Conservation (phyloP, 441 rosid genomes). For the Breynia disticha region DNA sequence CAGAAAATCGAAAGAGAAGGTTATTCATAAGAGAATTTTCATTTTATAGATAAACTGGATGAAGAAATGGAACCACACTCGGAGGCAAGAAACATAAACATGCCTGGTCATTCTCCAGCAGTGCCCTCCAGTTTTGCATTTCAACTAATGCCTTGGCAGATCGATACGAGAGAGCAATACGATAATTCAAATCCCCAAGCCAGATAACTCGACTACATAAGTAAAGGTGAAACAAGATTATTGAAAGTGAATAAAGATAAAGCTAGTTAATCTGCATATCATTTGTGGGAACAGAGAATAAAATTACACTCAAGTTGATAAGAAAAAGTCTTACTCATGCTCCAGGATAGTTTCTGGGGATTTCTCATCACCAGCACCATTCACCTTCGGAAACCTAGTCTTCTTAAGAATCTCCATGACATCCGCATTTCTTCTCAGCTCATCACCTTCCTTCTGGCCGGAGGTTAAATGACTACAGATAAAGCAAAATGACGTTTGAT, state of each 20-base stretch:
- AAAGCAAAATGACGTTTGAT: slow-evolving; percentile 95
- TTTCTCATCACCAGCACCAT: slow-evolving; percentile 49
- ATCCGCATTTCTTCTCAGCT: slow-evolving; percentile 84
- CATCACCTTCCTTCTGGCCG: slow-evolving; percentile 96
- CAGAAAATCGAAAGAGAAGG: slow-evolving; percentile 8
- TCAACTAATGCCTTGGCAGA: slow-evolving; percentile 97
- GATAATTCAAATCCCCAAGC: slow-evolving; percentile 94
- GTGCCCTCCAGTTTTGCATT: slow-evolving; percentile 97
- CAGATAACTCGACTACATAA: slow-evolving; percentile 77
- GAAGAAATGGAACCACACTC: slow-evolving; percentile 1
- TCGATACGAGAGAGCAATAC: slow-evolving; percentile 82
- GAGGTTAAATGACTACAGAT: slow-evolving; percentile 90
- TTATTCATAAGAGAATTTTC: background rate
- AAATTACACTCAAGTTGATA: background rate
- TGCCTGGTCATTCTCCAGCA: slow-evolving; percentile 93
- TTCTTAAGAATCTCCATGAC: slow-evolving; percentile 94
- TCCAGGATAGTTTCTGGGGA: slow-evolving; percentile 86
- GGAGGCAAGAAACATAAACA: slow-evolving; percentile 9
- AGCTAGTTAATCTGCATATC: background rate
- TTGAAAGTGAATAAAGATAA: background rate
- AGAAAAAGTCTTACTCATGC: slow-evolving; percentile 64
- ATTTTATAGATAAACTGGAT: background rate
- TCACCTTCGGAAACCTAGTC: slow-evolving; percentile 76
- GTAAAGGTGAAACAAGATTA: slow-evolving; percentile 1
- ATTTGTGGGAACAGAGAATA: too few relatives aligned